Conservation (phyloP, 176 grass and related monocot genomes). For the Elaeis guineensis region DNA sequence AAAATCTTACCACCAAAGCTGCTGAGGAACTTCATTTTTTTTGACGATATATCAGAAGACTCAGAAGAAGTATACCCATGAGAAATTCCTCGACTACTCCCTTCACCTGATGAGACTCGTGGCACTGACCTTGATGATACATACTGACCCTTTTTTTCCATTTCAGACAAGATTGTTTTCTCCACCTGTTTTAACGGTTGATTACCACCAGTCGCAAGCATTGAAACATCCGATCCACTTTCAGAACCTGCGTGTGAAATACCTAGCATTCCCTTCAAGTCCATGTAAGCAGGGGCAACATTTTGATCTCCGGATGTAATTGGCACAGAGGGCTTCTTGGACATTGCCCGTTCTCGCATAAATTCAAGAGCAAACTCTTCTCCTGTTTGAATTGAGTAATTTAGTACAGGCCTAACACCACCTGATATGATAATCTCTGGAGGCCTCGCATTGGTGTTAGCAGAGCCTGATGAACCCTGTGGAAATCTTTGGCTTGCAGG, state of each 20-base stretch:
- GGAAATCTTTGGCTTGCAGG: slow-evolving; percentile 26
- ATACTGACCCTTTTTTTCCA: slow-evolving; percentile 45
- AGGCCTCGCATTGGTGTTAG: slow-evolving; percentile 23
- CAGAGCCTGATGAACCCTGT: slow-evolving; percentile 29
- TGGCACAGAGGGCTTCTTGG: slow-evolving; percentile 50
- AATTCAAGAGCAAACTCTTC: slow-evolving; percentile 96
- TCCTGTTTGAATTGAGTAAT: slow-evolving; percentile 95
- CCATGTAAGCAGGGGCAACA: slow-evolving; percentile 31
- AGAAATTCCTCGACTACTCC: slow-evolving; percentile 36
- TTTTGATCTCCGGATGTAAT: slow-evolving; percentile 39
- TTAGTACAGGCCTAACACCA: slow-evolving; percentile 56
- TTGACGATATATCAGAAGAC: slow-evolving; percentile 37
- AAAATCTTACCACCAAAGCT: slow-evolving; percentile 95
- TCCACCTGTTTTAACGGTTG: slow-evolving; percentile 25
- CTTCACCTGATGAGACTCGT: slow-evolving; percentile 31
- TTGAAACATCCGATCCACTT: slow-evolving; percentile 37
- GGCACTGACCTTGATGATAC: slow-evolving; percentile 47
- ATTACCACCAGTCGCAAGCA: slow-evolving; percentile 33
- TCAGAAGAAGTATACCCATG: slow-evolving; percentile 61
- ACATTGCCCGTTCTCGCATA: slow-evolving; percentile 75
- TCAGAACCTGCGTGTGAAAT: slow-evolving; percentile 31
- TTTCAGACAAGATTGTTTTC: slow-evolving; percentile 37
- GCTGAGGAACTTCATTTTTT: slow-evolving; percentile 78
- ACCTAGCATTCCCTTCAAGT: slow-evolving; percentile 37
- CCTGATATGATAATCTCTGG: slow-evolving; percentile 27